A percentile compares a stretch with the other conserved stretches of the same genome.
Evolutionary conservation across 129 eudicot genomes (phyloP).

Genomic region (Mikania micrantha): DNA sequence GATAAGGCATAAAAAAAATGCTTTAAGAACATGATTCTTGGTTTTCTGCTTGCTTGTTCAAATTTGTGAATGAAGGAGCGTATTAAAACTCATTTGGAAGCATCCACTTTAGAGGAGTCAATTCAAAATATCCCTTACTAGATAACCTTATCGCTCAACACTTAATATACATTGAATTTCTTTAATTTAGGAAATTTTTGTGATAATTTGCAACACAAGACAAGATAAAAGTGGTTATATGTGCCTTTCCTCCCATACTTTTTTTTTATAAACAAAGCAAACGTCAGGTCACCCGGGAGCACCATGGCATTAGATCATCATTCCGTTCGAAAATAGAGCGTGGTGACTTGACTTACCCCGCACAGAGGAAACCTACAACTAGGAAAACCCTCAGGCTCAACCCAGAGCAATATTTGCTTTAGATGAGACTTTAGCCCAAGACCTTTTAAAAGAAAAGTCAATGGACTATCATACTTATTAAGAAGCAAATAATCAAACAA

Average conservation of each 20-base stretch:
- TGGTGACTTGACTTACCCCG: too few species aligned
- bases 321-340: too few species aligned
- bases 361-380: too few species aligned
- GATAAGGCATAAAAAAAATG: neutral
- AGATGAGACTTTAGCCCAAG: too few species aligned
- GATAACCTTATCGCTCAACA: neutral
- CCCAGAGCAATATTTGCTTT: too few species aligned
- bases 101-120: constrained; percentile 13
- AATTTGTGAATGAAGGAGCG: constrained; percentile 11
- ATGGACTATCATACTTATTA: too few species aligned
- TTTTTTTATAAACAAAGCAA: neutral
- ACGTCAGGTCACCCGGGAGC: neutral
- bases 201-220: neutral
- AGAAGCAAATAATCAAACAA: too few species aligned
- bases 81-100: neutral
- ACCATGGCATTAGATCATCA: too few species aligned
- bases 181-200: neutral
- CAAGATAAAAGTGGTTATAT: neutral
- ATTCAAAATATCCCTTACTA: neutral
- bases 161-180: neutral
- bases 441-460: too few species aligned
- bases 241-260: too few species aligned
- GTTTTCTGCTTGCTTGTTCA: constrained; percentile 21
- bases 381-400: too few species aligned
- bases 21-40: constrained; percentile 23